Evolutionary conservation across 805 yeast species (phyloP).

Genomic region (Yarrowia sp.): DNA sequence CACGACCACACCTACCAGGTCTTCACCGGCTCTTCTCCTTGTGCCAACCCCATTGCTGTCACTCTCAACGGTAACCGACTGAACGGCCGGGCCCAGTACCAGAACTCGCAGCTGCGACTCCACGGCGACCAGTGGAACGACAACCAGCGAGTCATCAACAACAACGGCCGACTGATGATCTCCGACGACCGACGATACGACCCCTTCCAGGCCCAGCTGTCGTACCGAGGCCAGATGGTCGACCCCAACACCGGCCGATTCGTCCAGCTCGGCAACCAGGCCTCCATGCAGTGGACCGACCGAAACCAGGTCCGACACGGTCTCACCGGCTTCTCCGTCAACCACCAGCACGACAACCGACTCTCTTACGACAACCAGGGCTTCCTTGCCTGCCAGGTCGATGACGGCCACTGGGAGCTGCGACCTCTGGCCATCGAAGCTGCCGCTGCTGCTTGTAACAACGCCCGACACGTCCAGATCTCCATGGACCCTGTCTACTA

Average conservation of each 20-base stretch:
- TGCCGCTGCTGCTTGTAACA: conserved; percentile 16
- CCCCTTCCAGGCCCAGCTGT: conserved; percentile 22
- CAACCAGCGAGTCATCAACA: conserved; percentile 22
- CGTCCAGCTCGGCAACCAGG: conserved; percentile 26
- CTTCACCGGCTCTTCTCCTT: conserved; percentile 13
- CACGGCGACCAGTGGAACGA: conserved; percentile 12
- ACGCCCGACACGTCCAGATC: conserved; percentile 1
- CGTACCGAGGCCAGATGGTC: conserved; percentile 31
- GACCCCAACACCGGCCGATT: conserved; percentile 21
- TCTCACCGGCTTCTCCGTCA: conserved; percentile 17
- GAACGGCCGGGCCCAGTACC: conserved; percentile 29
- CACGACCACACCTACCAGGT: conserved; percentile 27
- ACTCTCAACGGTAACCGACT: conserved; percentile 21
- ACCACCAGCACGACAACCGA: conserved; percentile 5
- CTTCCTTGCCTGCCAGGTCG: conserved; percentile 21
- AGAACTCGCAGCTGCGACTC: conserved; percentile 21
- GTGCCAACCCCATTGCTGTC: conserved; percentile 26
- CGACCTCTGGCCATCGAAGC: conserved; percentile 19
- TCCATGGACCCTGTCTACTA: conserved; percentile 21
- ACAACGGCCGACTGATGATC: conserved; percentile 26
- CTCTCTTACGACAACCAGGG: conserved; percentile 26
- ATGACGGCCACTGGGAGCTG: conserved; percentile 22
- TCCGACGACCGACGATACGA: conserved; percentile 1
- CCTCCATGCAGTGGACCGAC: conserved; percentile 22
- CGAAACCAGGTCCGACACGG: conserved; percentile 29